Base-by-base conservation (phyloP, 148 eudicot species). In the Hydrangea macrophylla region DNA sequence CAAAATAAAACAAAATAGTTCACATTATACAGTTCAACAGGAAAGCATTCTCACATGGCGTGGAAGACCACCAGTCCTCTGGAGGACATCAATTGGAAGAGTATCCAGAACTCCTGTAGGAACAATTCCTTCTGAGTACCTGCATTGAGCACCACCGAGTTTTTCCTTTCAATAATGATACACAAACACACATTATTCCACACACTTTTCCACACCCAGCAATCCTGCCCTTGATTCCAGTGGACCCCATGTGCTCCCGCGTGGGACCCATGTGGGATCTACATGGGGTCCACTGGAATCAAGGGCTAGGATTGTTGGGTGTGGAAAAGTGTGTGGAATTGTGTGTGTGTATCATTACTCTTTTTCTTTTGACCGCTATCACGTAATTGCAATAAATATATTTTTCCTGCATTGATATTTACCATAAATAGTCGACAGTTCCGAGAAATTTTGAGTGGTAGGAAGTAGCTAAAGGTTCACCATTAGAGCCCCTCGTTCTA, bases 351-450 rank as follows among this genome's bases (percentile, higher is more conserved):
- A n/a, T n/a, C n/a, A n/a, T n/a, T n/a, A n/a, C n/a, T n/a, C n/a
- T n/a, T n/a, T n/a, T n/a, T n/a, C n/a, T n/a, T n/a, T n/a, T n/a
- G n/a, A 18, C 13, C 18, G 18, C n/a, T 7, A 48, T 18, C 18
- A 18, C 53, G n/a, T 48, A 22, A 18, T 48, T 48, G 53, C n/a
- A 48, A 22, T 0, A 48, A 48, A 48, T 48, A 68, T 30, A 23
- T 13, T 57, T 27, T 55, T 57, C 17, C n/a, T 24, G 45, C 45
- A 48, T 50, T 48, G 60, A 22, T 51, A 39, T 37, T 59, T 83
- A 83, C 86, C 86, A 83, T 76, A 83, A 61, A 69, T 83, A 83
- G 64, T 83, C 86, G 30, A 83, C 86, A 62, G 86, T 83, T 64
- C 83, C 85, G 25, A 70, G 42, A 58, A 82, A 82, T 60, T 72